Evolutionary conservation across 345 rosid species (phyloP).

Genomic region (Hypericum androsaemum): DNA sequence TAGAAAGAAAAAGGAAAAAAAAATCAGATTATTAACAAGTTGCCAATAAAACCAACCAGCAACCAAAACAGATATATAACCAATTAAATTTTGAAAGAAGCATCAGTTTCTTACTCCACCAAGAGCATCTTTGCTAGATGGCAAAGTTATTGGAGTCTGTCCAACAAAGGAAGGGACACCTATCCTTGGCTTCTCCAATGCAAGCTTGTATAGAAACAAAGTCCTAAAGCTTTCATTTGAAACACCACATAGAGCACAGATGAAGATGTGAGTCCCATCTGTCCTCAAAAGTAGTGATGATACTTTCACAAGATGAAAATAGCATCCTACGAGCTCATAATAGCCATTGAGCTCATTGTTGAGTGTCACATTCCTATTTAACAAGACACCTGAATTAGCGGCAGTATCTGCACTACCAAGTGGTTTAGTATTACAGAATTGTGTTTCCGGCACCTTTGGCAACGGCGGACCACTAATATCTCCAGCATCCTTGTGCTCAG

Average conservation of each 20-base stretch:
- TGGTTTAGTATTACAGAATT: conserved; percentile 15
- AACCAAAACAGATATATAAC: conserved; percentile 3
- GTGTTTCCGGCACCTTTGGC: conserved; percentile 20
- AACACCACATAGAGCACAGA: conserved; percentile 56
- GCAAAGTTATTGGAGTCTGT: conserved; percentile 39
- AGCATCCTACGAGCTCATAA: conserved; percentile 61
- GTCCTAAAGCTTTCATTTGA: conserved; percentile 31
- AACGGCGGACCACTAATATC: conserved; percentile 16
- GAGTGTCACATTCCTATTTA: conserved; percentile 25
- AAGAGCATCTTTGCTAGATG: conserved; percentile 31
- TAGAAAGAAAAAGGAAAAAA: conserved; percentile 19
- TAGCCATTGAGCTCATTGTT: conserved; percentile 36
- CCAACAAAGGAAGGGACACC: conserved; percentile 76
- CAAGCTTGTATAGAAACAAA: conserved; percentile 54
- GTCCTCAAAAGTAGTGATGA: conserved; percentile 40
- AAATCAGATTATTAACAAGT: conserved; percentile 1
- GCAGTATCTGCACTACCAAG: conserved; percentile 18
- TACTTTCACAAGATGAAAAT: conserved; percentile 59
- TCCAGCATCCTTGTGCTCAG: conserved; percentile 15
- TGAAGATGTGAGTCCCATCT: conserved; percentile 40
- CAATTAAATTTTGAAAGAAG: neutral
- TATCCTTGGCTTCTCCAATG: conserved; percentile 31
- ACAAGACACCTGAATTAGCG: conserved; percentile 25
- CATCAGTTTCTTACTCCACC: conserved; percentile 27
- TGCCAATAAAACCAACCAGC: conserved; percentile 1